Evolutionary conservation across 2,329 filamentous ascomycete species (phyloP).

Genomic region (Anthostomella pinea): DNA sequence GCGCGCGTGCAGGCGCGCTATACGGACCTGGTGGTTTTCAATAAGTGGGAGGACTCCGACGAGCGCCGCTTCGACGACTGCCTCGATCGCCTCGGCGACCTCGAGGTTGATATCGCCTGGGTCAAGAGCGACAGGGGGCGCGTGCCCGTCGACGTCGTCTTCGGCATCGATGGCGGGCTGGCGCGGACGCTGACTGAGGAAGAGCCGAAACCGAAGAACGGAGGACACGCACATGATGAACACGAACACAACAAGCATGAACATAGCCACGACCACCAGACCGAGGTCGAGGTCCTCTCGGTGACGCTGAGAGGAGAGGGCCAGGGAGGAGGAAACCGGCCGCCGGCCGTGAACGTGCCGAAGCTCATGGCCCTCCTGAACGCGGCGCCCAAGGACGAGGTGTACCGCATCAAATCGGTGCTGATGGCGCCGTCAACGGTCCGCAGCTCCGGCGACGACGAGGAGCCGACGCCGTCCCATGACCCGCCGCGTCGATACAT

Average conservation of each 20-base stretch:
- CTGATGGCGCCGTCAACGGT: conserved; percentile 46
- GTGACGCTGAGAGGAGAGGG: conserved; percentile 58
- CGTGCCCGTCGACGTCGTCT: conserved; percentile 75
- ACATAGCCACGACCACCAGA: conserved; percentile 61
- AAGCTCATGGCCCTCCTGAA: conserved; percentile 66
- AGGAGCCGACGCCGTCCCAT: conserved; percentile 30
- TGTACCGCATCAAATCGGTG: conserved; percentile 88
- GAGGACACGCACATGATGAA: conserved; percentile 36
- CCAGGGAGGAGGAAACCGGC: too few species aligned
- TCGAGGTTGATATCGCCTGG: conserved; percentile 77
- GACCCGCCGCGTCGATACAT: conserved; percentile 63
- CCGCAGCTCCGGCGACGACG: conserved; percentile 49
- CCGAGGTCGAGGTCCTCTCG: conserved; percentile 89
- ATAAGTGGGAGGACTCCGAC: conserved; percentile 81
- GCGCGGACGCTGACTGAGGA: conserved; percentile 52
- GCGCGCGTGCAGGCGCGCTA: conserved; percentile 85
- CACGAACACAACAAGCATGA: conserved; percentile 35
- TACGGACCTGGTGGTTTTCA: conserved; percentile 87
- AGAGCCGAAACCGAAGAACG: conserved; percentile 26
- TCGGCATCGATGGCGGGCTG: conserved; percentile 84
- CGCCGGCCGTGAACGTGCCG: conserved; percentile 50
- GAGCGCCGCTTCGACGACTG: conserved; percentile 76
- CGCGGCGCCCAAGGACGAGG: conserved; percentile 82
- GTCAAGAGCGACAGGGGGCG: conserved; percentile 81
- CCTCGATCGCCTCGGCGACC: conserved; percentile 73